A percentile compares a stretch with the other conserved stretches of the same genome.
Evolutionary conservation across 2,329 filamentous ascomycete genomes (phyloP).

Genomic region (Trichoderma sp.): DNA sequence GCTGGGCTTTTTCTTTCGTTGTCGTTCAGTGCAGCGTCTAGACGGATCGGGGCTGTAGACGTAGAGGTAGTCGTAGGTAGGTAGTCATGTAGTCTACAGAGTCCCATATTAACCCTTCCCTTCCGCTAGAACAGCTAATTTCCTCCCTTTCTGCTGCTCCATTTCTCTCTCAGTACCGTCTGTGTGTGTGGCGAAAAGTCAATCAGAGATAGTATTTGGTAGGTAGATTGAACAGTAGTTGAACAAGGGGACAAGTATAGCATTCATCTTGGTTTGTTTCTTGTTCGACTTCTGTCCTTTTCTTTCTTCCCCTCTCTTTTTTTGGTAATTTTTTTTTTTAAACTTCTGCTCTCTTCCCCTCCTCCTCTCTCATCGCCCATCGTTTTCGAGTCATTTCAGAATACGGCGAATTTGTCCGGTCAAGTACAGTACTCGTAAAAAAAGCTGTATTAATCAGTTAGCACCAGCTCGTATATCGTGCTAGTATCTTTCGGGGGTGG

Average conservation of each 20-base stretch:
- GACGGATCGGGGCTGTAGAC: not conserved
- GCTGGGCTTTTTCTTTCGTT: not conserved
- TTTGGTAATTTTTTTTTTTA: not conserved
- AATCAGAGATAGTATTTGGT: not conserved
- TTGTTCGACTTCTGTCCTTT: not conserved
- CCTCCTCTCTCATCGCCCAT: not conserved
- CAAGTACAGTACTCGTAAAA: not conserved
- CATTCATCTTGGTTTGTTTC: not conserved
- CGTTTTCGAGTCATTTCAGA: not conserved
- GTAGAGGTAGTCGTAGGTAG: not conserved
- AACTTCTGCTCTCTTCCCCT: not conserved
- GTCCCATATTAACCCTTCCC: not conserved
- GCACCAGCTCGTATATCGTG: not conserved
- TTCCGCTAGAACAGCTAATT: not conserved
- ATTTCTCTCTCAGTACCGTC: not conserved
- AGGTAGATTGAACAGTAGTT: not conserved
- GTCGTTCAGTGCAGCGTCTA: not conserved
- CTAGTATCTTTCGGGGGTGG: not conserved
- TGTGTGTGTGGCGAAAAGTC: not conserved
- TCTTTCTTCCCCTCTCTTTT: not conserved
- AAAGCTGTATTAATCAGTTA: not conserved
- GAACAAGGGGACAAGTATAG: not conserved
- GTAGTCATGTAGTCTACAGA: not conserved
- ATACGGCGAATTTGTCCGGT: not conserved
- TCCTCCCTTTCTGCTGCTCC: not conserved